Evolutionary conservation across 2,329 filamentous ascomycete species (phyloP), one percentile per base, ranked within the genome.

Genomic region (Coniochaeta ligniaria): DNA sequence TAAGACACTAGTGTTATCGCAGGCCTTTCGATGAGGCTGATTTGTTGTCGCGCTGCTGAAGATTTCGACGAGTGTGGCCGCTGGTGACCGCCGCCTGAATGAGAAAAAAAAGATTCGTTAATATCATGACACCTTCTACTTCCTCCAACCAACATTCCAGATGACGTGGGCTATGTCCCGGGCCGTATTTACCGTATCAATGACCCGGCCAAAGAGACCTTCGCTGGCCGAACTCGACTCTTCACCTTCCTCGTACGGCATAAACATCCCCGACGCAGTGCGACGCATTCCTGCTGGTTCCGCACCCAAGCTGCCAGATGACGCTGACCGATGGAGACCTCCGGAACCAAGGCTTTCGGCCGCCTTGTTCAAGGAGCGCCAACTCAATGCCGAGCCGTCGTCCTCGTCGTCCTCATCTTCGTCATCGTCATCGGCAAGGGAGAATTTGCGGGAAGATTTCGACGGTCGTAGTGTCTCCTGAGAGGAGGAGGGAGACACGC

Each of bases 231-330:
- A 80, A 55, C 73, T 80, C 71, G 74, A 78, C 16, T 36, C 54
- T 65, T 92, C 90, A 62, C 86, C 86, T 66, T 92, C 89, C 66
- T 92, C 90, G 67, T 88, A 89, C 8, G 92, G 91, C 89, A 96
- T 93, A 68, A 96, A 89, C 91, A 96, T 96, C 66, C 92, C 92
- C 43, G 91, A 95, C 58, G 86, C 80, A 22, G 91, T 96, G 66
- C 92, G 83, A 63, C 88, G 86, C 79, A 96, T 87, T 59, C 87
- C 87, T 20, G 74, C 77, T 50, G 80, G 76, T 62, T 84, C 80
- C 22, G 76, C 77, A n/a, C 70, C 73, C n/a, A 83, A 72, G 63
- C 76, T 80, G 68, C 72, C 72, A 45, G 78, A 73, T 26, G 83
- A 83, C n/a, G 75, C 68, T 22, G 81, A 78, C 61, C 80, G 77